Evolutionary conservation across 352 stramenopile species (phyloP).

Genomic region (Globisporangium nunn): DNA sequence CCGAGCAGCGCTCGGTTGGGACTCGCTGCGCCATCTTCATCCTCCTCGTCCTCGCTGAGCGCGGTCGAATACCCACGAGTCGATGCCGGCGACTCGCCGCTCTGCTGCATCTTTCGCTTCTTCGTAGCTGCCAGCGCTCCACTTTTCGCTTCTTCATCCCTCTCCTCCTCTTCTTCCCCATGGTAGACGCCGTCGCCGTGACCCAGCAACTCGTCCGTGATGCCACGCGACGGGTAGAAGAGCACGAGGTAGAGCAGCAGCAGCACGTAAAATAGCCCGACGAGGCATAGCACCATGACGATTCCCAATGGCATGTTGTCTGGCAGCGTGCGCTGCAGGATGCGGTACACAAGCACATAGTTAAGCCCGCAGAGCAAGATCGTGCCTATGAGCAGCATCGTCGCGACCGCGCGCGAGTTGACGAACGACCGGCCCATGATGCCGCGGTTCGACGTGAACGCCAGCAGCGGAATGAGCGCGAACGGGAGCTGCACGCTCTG

Average conservation of each 20-base stretch:
- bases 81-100: not conserved
- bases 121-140: not conserved
- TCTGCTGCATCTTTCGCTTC: not conserved
- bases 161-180: not conserved
- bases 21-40: not conserved
- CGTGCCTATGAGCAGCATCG: constrained; percentile 30
- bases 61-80: not conserved
- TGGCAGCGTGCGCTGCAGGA: constrained; percentile 30
- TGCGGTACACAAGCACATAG: constrained; percentile 51
- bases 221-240: constrained; percentile 23
- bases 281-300: constrained; percentile 11
- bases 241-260: constrained; percentile 55
- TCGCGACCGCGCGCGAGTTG: constrained; percentile 23
- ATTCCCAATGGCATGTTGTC: constrained; percentile 19
- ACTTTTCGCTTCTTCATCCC: not conserved
- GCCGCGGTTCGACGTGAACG: constrained; percentile 48
- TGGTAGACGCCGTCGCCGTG: not conserved
- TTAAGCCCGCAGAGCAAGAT: constrained; percentile 54
- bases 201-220: not conserved
- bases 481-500: constrained; percentile 87
- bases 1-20: not conserved
- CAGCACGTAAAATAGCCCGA: constrained; percentile 25
- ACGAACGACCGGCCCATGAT: constrained; percentile 65
- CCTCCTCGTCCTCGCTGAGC: not conserved
- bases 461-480: constrained; percentile 72